Conservation (phyloP, 2,329 filamentous ascomycete genomes). For the Aureobasidium subglaciale region DNA sequence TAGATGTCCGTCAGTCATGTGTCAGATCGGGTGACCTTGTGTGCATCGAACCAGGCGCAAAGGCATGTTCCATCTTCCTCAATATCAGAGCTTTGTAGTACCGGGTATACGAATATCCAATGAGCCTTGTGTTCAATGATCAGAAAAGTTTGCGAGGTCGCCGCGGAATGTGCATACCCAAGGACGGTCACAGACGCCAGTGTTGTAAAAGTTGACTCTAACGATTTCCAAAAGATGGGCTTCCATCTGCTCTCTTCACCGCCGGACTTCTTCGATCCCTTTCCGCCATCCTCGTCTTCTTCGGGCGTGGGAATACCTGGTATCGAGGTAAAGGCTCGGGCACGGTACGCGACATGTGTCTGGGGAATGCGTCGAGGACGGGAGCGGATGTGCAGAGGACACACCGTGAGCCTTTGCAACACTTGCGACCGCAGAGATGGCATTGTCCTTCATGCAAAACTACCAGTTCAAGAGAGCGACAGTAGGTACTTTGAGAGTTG, state of each 20-base stretch:
- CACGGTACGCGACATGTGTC: background rate
- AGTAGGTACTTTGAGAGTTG: background rate
- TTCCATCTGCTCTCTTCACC: conserved; percentile 6
- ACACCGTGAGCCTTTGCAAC: background rate
- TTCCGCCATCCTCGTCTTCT: conserved; percentile 7
- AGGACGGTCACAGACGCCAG: conserved; percentile 9
- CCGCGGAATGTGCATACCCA: background rate
- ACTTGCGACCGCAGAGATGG: background rate
- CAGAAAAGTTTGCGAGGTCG: background rate
- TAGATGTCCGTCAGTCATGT: background rate
- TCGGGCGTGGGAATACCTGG: conserved; percentile 7
- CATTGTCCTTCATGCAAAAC: background rate
- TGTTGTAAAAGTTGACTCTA: conserved; percentile 5
- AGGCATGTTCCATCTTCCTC: conserved; percentile 88
- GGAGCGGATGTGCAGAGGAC: background rate
- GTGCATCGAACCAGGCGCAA: conserved; percentile 68
- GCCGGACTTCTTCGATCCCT: background rate
- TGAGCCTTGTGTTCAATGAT: conserved; percentile 13
- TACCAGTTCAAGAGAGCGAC: background rate
- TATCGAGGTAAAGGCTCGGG: conserved; percentile 2
- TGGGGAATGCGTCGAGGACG: background rate
- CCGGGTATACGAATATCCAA: conserved; percentile 41
- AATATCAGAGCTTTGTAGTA: conserved; percentile 84
- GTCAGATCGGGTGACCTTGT: background rate
- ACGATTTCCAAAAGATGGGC: conserved; percentile 14